Evolutionary conservation across 2,329 filamentous ascomycete species (phyloP), one percentile per base, ranked within the genome.

Genomic region (Alternaria dauci): DNA sequence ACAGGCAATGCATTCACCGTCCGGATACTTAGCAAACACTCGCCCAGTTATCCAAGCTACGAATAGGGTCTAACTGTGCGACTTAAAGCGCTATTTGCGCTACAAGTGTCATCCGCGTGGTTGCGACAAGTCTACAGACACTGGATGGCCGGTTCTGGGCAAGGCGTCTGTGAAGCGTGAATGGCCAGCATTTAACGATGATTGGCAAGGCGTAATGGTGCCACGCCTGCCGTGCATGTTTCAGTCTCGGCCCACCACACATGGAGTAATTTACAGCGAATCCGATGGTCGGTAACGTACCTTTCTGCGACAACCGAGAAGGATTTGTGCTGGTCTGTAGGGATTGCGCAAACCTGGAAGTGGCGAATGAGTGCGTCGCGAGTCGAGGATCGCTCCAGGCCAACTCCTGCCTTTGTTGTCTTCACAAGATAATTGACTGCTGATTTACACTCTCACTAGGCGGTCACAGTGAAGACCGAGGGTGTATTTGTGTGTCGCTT

Each of bases 151-250:
- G 48, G 43, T 52, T 23, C 46, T 51, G 25, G 36, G 18, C 8
- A 18, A 32, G 23, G 54, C 44, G n/a, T 23, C 30, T 58, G n/a
- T 16, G 41, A 36, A 28, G 26, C 53, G 34, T 57, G 58, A 44
- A 53, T 61, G 58, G 51, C 36, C 41, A 55, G 55, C 44, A 53
- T 18, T 63, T 39, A 56, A 58, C 30, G 41, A 25, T 14, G 32
- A 55, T 32, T 32, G 18, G 47, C 9, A 52, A 61, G 39, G 58
- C 28, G 41, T 25, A 48, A 53, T 41, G 47, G 42, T 28, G 30
- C 38, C 48, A 39, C 9, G 32, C 32, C 32, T 1, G 8, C 20
- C 14, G n/a, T 43, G 36, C 28, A 46, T 41, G 14, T 26, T 18
- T 25, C 36, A 28, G 16, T 16, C 30, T 25, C 20, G 32, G 26